A percentile compares a stretch with the other conserved stretches of the same genome.
Conservation (phyloP, 345 rosid species). For the Eutrema japonicum region DNA sequence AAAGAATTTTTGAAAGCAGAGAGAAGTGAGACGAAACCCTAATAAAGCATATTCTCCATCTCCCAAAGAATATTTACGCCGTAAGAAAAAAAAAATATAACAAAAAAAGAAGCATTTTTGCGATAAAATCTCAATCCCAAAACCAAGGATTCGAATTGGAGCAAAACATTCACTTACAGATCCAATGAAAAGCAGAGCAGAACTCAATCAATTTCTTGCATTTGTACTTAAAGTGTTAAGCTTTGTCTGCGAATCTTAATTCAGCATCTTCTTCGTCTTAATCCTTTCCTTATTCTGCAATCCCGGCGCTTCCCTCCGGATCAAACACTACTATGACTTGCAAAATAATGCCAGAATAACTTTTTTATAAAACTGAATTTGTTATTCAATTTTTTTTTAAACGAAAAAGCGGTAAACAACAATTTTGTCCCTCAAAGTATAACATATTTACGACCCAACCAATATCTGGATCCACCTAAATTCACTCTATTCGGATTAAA, state of each 20-base stretch:
- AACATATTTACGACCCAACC: too few relatives aligned
- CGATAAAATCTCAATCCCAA: constrained; percentile 4
- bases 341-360: too few relatives aligned
- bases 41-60: constrained; percentile 25
- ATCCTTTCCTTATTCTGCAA: constrained; percentile 21
- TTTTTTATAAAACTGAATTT: too few relatives aligned
- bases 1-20: background rate
- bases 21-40: constrained; percentile 31
- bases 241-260: constrained; percentile 21
- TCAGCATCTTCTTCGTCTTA: constrained; percentile 1
- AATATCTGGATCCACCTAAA: too few relatives aligned
- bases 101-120: background rate
- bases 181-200: constrained; percentile 24
- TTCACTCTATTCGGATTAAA: too few relatives aligned
- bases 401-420: too few relatives aligned
- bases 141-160: constrained; percentile 23
- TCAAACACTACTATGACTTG: too few relatives aligned
- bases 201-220: constrained; percentile 1
- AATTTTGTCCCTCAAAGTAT: too few relatives aligned
- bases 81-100: background rate
- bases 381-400: too few relatives aligned
- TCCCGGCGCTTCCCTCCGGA: constrained; percentile 34
- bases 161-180: constrained; percentile 37
- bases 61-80: constrained; percentile 17
- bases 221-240: constrained; percentile 12